Evolutionary conservation across 371 early-diverging fungal species (phyloP).

Genomic region (Lichtheimia hyalospora): DNA sequence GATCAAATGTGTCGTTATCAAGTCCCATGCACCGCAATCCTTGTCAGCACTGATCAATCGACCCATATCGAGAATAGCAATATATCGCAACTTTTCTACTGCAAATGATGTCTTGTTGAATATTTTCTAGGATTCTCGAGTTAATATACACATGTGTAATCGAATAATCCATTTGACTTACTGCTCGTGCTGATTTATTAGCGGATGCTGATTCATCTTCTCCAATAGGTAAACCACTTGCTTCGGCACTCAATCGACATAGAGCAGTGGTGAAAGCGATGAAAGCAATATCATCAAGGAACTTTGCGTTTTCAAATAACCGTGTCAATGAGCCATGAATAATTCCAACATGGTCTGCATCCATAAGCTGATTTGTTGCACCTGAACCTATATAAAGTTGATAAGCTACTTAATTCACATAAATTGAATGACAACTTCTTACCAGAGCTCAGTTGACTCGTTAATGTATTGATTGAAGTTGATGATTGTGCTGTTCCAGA

Average conservation of each 20-base stretch:
- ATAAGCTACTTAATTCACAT: neutral
- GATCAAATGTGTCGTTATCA: constrained; percentile 77
- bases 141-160: neutral
- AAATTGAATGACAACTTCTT: neutral
- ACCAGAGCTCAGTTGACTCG: neutral
- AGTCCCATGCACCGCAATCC: constrained; percentile 60
- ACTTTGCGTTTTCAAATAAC: constrained; percentile 73
- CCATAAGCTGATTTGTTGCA: constrained; percentile 30
- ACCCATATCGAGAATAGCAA: constrained; percentile 69
- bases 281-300: constrained; percentile 65
- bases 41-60: constrained; percentile 60
- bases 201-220: constrained; percentile 26
- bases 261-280: constrained; percentile 69
- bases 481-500: constrained; percentile 16
- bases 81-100: constrained; percentile 76
- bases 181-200: constrained; percentile 34
- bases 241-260: constrained; percentile 67
- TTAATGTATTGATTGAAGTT: neutral
- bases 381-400: neutral
- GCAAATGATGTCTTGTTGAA: constrained; percentile 83
- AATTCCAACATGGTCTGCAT: constrained; percentile 55
- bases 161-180: constrained; percentile 19
- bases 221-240: constrained; percentile 50
- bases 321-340: constrained; percentile 59
- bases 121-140: constrained; percentile 38